Evolutionary conservation across 345 rosid species (phyloP).

Genomic region (Eutrema yunnanense): DNA sequence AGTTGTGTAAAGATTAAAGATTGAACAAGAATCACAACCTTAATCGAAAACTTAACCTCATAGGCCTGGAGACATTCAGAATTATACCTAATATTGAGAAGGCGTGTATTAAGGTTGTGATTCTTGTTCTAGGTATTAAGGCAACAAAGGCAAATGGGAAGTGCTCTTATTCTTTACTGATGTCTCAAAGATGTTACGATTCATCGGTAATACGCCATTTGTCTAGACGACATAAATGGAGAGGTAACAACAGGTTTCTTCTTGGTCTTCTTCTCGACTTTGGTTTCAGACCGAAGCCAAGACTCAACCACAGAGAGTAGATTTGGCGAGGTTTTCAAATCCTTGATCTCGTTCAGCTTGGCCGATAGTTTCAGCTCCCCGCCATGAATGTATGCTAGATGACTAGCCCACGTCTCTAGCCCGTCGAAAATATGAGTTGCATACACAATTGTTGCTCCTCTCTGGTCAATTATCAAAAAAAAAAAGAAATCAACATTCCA

Average conservation of each 20-base stretch:
- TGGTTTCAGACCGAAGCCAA: conserved; percentile 87
- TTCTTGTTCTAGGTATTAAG: too few species aligned
- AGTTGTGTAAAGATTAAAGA: too few species aligned
- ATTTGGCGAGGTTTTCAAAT: conserved; percentile 57
- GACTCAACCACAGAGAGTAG: conserved; percentile 82
- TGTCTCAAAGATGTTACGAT: not conserved
- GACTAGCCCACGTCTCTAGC: conserved; percentile 90
- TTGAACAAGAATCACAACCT: too few species aligned
- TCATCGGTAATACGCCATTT: conserved; percentile 94
- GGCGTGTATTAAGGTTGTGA: too few species aligned
- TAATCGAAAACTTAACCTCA: too few species aligned
- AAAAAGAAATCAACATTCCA: not conserved
- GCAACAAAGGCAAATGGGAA: not conserved
- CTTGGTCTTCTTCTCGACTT: conserved; percentile 49
- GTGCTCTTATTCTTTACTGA: not conserved
- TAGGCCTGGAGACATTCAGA: too few species aligned
- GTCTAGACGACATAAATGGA: conserved; percentile 67
- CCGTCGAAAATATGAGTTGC: conserved; percentile 97
- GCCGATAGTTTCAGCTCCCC: conserved; percentile 65
- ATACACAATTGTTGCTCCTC: conserved; percentile 90
- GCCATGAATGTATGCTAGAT: conserved; percentile 79
- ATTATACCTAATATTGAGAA: too few species aligned
- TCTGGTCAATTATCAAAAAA: conserved; percentile 28
- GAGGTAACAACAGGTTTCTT: conserved; percentile 36
- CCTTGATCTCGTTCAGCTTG: conserved; percentile 49